Evolutionary conservation across 768 basidiomycete species (phyloP).

Genomic region (Lyophyllum decastes): DNA sequence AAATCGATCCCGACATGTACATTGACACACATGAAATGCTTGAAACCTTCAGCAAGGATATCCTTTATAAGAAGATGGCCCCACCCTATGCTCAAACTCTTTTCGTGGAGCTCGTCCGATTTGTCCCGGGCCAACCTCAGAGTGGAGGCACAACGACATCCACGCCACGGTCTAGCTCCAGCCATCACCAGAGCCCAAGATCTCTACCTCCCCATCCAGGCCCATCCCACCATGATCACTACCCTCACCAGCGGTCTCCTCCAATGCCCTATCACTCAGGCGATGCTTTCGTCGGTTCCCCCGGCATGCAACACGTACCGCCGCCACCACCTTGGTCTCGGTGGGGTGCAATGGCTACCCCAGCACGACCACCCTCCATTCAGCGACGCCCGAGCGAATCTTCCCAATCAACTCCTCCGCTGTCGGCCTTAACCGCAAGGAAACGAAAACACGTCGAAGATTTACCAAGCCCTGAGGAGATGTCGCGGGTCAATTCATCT

Average conservation of each 20-base stretch:
- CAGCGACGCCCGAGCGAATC: constrained; percentile 38
- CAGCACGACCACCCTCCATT: constrained; percentile 44
- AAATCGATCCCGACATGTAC: constrained; percentile 48
- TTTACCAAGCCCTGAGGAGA: constrained; percentile 23
- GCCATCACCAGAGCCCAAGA: constrained; percentile 20
- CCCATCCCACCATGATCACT: constrained; percentile 15
- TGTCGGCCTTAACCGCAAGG: constrained; percentile 37
- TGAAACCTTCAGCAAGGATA: constrained; percentile 69
- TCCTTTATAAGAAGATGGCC: constrained; percentile 68
- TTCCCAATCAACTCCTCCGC: constrained; percentile 35
- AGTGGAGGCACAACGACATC: constrained; percentile 23
- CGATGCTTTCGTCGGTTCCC: constrained; percentile 12
- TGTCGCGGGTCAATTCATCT: constrained; percentile 21
- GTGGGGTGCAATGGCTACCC: constrained; percentile 48
- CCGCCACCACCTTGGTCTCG: constrained; percentile 49
- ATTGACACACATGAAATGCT: constrained; percentile 76
- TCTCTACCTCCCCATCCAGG: constrained; percentile 14
- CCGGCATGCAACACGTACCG: constrained; percentile 22
- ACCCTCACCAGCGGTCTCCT: constrained; percentile 15
- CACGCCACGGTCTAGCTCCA: constrained; percentile 21
- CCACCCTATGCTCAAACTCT: constrained; percentile 66
- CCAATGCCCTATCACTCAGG: constrained; percentile 18
- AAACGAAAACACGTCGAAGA: constrained; percentile 51
- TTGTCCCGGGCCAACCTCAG: constrained; percentile 57
- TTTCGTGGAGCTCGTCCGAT: constrained; percentile 72